A percentile compares a stretch with the other conserved stretches of the same genome.
Conservation (phyloP, 2,329 filamentous ascomycete genomes). For the Orbilia javanica region DNA sequence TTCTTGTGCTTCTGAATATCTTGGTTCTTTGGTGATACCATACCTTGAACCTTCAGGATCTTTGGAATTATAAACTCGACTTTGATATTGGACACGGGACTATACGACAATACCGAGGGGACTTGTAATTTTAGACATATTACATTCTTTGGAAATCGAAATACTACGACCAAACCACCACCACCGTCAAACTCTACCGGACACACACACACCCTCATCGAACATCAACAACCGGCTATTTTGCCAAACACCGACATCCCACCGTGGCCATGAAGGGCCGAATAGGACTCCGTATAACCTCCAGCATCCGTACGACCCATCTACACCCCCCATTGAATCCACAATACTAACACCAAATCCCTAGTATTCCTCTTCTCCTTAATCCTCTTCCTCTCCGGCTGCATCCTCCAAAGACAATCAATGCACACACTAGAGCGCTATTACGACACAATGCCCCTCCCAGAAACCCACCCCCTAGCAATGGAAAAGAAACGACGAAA, state of each 20-base stretch:
- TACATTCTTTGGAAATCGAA: background rate
- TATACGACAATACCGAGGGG: background rate
- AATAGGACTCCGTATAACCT: slow-evolving; percentile 56
- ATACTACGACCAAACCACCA: background rate
- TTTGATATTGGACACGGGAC: background rate
- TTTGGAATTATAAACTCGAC: background rate
- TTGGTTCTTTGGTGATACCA: background rate
- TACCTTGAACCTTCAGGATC: background rate
- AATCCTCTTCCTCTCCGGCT: slow-evolving; percentile 61
- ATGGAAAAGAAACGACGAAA: slow-evolving; percentile 47
- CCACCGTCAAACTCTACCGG: background rate
- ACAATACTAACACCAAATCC: background rate
- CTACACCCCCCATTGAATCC: background rate
- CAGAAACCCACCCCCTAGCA: slow-evolving; percentile 40
- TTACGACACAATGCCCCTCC: slow-evolving; percentile 44
- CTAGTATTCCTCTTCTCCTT: slow-evolving; percentile 61
- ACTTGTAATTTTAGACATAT: too few relatives aligned
- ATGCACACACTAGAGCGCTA: slow-evolving; percentile 58
- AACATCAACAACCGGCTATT: background rate
- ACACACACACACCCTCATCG: background rate
- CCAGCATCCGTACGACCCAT: slow-evolving; percentile 36
- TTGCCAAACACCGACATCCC: background rate
- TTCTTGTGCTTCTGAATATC: background rate
- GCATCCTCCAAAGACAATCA: slow-evolving; percentile 60
- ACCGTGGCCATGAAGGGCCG: slow-evolving; percentile 56